Base-by-base conservation (phyloP, 306 rosid species). In the Myrica gale region DNA sequence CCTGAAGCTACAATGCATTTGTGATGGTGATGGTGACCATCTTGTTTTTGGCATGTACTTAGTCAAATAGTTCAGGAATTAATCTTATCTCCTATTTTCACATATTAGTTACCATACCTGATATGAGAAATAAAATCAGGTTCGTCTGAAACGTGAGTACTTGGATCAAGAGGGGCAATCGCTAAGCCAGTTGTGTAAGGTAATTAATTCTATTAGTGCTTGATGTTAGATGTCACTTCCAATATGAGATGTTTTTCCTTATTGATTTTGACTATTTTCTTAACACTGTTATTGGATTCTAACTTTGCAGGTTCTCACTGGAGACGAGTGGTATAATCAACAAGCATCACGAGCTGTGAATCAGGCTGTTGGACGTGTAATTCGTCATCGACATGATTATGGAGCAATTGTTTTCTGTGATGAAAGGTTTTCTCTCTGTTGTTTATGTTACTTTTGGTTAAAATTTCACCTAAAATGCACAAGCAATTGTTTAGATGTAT, bases 291-390 rank as follows among this genome's bases (percentile, higher is more conserved):
- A 55, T 77, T 79, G 79, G 56, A 71, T 50, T 39, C 71, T 74
- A 57, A 67, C 65, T 73, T 56, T 79, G 68, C 75, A 87, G 87
- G 83, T 62, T 90, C 80, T 94, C 69, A 90, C 88, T 5, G 97
- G 98, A 82, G 97, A 90, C 57, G 97, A 90, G 58, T 94, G 98
- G 98, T 94, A 94, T 81, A 91, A 84, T 78, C 98, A 94, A 73
- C 98, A 91, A 86, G 98, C 98, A 78, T 86, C 89, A 58, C 88
- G 96, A 79, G 98, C 98, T 57, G 97, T 94, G 83, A 94, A 94
- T 81, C 98, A 94, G 82, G 97, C 98, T 63, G 89, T 94, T 81
- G 98, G 98, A 62, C 98, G 98, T 82, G 97, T 94, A 57, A 94
- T 94, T 79, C 97, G 98, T 72, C 98, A 94, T 77, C 95, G 97